phyloP scores from a whole-genome alignment of 106 monocot species.

The Acorus gramineus region DNA sequence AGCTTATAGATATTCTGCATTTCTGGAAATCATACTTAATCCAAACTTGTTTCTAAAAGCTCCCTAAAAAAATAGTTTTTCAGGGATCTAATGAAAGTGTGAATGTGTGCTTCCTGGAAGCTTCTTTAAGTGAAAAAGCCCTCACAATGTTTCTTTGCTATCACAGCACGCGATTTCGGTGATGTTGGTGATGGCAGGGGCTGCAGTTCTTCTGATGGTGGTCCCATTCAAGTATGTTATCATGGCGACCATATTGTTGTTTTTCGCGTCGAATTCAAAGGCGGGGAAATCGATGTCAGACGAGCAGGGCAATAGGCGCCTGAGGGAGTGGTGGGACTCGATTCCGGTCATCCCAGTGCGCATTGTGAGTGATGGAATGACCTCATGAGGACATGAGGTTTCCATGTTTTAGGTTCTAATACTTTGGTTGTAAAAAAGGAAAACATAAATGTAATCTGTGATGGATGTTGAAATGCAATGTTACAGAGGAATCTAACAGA shows the following conservation, averaged over 20 bases:
- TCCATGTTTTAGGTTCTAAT: too few species aligned
- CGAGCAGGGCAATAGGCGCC: constrained; percentile 33
- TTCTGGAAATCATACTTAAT: not conserved
- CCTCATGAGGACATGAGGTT: too few species aligned
- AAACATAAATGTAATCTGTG: too few species aligned
- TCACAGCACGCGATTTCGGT: constrained; percentile 52
- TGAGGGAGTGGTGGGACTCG: constrained; percentile 86
- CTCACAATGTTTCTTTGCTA: not conserved
- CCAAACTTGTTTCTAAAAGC: not conserved
- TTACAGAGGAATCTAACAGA: too few species aligned
- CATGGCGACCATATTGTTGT: constrained; percentile 19
- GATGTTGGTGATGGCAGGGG: constrained; percentile 29
- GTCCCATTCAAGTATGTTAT: constrained; percentile 66
- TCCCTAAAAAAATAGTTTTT: not conserved
- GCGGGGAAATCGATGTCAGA: constrained; percentile 7
- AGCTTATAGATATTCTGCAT: not conserved
- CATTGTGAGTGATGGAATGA: constrained; percentile 16
- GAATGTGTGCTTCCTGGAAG: not conserved
- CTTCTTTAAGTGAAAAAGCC: too few species aligned
- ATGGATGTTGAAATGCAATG: too few species aligned
- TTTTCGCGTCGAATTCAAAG: constrained; percentile 25
- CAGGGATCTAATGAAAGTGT: not conserved
- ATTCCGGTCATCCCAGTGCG: constrained; percentile 63
- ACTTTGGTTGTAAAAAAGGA: too few species aligned
- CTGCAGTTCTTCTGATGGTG: constrained; percentile 28